Conservation (phyloP, 1,139 yeast genomes). For the Saccharomycopsis hybrid region DNA sequence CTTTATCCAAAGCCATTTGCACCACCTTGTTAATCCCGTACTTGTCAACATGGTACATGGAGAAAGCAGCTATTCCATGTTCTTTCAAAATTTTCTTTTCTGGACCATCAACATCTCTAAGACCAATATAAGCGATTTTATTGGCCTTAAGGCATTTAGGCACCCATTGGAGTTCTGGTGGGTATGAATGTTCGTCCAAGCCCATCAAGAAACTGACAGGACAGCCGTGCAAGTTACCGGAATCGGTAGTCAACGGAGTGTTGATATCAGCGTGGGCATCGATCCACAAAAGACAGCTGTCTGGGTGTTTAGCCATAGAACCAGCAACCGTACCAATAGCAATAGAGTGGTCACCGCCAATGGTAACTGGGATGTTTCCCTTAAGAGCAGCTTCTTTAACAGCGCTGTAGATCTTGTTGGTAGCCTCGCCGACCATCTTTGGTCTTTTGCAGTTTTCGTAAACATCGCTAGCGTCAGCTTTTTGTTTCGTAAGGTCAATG, state of each 20-base stretch:
- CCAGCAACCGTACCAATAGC: conserved; percentile 93
- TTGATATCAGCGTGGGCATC: conserved; percentile 98
- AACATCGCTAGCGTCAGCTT: conserved; percentile 40
- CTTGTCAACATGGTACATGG: conserved; percentile 95
- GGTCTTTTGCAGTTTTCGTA: conserved; percentile 66
- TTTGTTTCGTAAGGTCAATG: conserved; percentile 37
- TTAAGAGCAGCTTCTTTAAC: conserved; percentile 44
- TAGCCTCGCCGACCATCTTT: conserved; percentile 67
- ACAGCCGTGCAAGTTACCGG: conserved; percentile 95
- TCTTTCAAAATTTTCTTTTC: conserved; percentile 73
- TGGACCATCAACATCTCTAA: conserved; percentile 86
- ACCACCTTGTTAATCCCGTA: conserved; percentile 89
- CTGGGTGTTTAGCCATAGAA: conserved; percentile 70
- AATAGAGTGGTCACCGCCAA: conserved; percentile 97
- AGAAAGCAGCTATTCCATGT: conserved; percentile 72
- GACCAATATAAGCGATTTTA: conserved; percentile 86
- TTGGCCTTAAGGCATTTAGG: conserved; percentile 59
- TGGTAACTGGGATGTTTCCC: conserved; percentile 66
- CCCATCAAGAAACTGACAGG: conserved; percentile 92
- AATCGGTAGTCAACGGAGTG: conserved; percentile 77
- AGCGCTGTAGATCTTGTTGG: conserved; percentile 55
- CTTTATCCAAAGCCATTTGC: conserved; percentile 78
- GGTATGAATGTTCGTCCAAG: conserved; percentile 53
- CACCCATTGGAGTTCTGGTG: conserved; percentile 76
- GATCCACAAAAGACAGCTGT: conserved; percentile 89